Base-by-base conservation (phyloP, 78 protist genomes). In the Dictyostelium brefeldianum region DNA sequence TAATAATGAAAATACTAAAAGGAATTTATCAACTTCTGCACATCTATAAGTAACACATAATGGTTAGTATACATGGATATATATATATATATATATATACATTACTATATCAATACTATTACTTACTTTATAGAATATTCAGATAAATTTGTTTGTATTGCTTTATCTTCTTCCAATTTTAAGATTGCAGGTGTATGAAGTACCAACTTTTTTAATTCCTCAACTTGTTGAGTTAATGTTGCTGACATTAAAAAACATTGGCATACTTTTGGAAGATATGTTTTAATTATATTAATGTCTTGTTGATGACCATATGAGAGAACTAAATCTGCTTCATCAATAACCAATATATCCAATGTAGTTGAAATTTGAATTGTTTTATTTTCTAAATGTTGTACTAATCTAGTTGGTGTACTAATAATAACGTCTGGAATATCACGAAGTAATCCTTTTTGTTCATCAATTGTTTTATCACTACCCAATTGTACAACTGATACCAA, bases 291-390 rank as follows among this genome's bases (percentile, higher is more conserved):
- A 9, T 91, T 82, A 48, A 97, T 46, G 20, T 94, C 98, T 10
- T 95, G 83, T 48, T 94, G 94, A 77, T 95, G 89, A 57, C 98
- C 98, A 75, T 87, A 95, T 54, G 96, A 89, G 31, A 96, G 78
- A 20, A 97, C 80, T 36, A 95, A 85, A 79, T 97, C 99, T 6
- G 99, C 99, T 65, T 97, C 99, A 92, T 97, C 99, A 54, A 96
- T 15, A 0, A 96, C 97, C 62, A 96, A 53, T 62, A 78, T 65
- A 46, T 71, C 65, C 1, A 97, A 62, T 18, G 84, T 56, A 6
- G 6, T 31, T 18, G 57, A 73, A 31, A 94, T 80, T 57, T 59
- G 31, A 31, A 83, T 67, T 25, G 78, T 47, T 36, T 71, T 57
- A 27, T 11, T 57, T 14, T 83, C 27, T 36, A 96, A 12, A 80